These are phyloP conservation scores for Prunus yedoensis DNA, from an alignment of 331 rosid genomes.

Conservation along the genomic window DNA sequence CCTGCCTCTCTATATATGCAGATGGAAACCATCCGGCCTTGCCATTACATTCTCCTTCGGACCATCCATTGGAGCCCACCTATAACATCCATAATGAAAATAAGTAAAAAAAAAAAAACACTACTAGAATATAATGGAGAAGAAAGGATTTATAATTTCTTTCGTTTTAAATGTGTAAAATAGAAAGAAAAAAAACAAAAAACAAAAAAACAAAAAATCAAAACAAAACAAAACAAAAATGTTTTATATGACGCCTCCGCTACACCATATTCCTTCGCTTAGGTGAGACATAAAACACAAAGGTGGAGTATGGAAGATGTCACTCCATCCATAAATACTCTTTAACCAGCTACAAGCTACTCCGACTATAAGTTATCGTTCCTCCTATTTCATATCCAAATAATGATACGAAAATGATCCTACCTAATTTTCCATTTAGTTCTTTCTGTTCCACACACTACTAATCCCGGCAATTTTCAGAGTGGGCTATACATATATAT, in stretches of 20 bases:
- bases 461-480: not conserved
- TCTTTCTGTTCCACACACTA: not conserved
- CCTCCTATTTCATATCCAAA: not conserved
- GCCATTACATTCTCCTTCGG: conserved; percentile 81
- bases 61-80: conserved; percentile 87
- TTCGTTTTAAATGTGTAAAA: not conserved
- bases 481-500: too few relatives aligned
- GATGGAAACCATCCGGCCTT: conserved; percentile 96
- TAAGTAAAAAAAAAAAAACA: not conserved
- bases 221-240: not conserved
- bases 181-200: too few relatives aligned
- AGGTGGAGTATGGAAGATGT: too few relatives aligned
- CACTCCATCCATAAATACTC: too few relatives aligned
- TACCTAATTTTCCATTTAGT: not conserved
- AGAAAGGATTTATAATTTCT: not conserved
- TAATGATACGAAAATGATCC: not conserved
- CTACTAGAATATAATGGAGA: not conserved
- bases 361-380: not conserved
- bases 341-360: too few relatives aligned
- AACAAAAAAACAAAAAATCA: too few relatives aligned
- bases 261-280: not conserved
- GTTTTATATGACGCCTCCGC: not conserved
- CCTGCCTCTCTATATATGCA: conserved; percentile 76
- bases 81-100: conserved; percentile 8
- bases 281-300: too few relatives aligned